Evolutionary conservation across 2,329 filamentous ascomycete species (phyloP).

Genomic region (Tricladium varicosporioides): DNA sequence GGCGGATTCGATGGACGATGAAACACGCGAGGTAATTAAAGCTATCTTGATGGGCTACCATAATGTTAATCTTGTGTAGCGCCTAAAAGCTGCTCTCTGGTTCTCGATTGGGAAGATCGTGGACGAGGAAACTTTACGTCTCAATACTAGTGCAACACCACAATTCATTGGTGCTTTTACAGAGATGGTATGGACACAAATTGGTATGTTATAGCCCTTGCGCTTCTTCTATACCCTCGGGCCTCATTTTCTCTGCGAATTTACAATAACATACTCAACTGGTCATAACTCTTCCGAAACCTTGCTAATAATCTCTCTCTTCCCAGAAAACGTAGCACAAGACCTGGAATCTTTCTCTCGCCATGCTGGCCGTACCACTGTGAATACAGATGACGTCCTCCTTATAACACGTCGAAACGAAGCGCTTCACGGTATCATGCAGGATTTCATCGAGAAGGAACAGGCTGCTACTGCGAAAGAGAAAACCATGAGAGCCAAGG

Average conservation of each 20-base stretch:
- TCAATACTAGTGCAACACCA: conserved; percentile 81
- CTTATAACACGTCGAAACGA: conserved; percentile 85
- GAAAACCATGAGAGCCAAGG: background rate
- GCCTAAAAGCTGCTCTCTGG: conserved; percentile 83
- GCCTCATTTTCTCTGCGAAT: too few species aligned
- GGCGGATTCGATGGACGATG: conserved; percentile 26
- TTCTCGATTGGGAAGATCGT: conserved; percentile 82
- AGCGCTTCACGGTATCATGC: conserved; percentile 74
- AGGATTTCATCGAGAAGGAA: conserved; percentile 61
- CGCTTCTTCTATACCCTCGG: too few species aligned
- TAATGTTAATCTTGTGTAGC: conserved; percentile 45
- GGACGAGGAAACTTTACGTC: conserved; percentile 73
- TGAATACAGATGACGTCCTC: conserved; percentile 84
- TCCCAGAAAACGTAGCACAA: conserved; percentile 50
- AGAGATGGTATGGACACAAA: conserved; percentile 83
- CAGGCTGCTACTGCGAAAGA: conserved; percentile 40
- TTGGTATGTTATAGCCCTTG: conserved; percentile 55
- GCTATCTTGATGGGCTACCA: background rate
- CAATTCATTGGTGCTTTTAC: conserved; percentile 86
- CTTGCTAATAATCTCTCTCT: background rate
- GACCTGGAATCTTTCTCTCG: conserved; percentile 67
- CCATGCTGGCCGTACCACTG: conserved; percentile 77
- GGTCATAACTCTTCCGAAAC: too few species aligned
- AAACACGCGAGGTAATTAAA: conserved; percentile 19
- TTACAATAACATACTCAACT: too few species aligned